Evolutionary conservation across 768 basidiomycete genomes (phyloP).

Genomic region (Pleurotus eryngii): DNA sequence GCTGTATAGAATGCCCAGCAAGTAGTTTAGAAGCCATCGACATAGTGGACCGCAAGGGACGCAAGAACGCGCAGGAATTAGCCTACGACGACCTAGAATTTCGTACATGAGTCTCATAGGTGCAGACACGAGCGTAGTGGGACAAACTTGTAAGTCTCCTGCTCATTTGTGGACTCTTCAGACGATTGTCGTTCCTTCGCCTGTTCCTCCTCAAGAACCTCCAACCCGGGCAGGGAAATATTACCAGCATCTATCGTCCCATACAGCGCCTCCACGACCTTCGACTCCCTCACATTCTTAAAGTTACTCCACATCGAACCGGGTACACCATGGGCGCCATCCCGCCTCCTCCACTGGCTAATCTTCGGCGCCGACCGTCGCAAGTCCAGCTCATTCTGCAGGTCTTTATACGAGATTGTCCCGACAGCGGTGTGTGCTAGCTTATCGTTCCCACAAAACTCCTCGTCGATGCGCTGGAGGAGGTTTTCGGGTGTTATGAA

Average conservation of each 20-base stretch:
- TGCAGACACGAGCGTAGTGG: no score
- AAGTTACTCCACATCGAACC: slow-evolving; percentile 25
- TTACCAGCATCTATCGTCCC: slow-evolving; percentile 35
- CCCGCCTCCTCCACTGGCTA: slow-evolving; percentile 32
- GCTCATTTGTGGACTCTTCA: slow-evolving; percentile 29
- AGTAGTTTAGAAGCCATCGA: no score
- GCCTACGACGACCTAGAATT: no score
- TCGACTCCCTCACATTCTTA: slow-evolving; percentile 31
- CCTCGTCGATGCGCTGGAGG: slow-evolving; percentile 57
- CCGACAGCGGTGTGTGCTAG: slow-evolving; percentile 6
- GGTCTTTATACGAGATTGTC: slow-evolving; percentile 11
- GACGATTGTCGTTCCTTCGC: slow-evolving; percentile 13
- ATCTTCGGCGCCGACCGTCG: slow-evolving; percentile 33
- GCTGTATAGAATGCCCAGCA: no score
- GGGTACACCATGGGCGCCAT: slow-evolving; percentile 1
- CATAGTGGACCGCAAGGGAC: no score
- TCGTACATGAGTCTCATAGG: no score
- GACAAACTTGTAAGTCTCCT: slow-evolving; percentile 21
- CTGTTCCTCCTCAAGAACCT: slow-evolving; percentile 40
- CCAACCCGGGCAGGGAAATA: slow-evolving; percentile 39
- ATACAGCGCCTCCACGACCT: slow-evolving; percentile 50
- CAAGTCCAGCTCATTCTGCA: slow-evolving; percentile 15
- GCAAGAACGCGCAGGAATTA: no score
- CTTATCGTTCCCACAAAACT: slow-evolving; percentile 38
- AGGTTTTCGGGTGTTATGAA: slow-evolving; percentile 76